phyloP scores from a whole-genome alignment of 179 eudicot genomes.

The Heliamphora pulchella region DNA sequence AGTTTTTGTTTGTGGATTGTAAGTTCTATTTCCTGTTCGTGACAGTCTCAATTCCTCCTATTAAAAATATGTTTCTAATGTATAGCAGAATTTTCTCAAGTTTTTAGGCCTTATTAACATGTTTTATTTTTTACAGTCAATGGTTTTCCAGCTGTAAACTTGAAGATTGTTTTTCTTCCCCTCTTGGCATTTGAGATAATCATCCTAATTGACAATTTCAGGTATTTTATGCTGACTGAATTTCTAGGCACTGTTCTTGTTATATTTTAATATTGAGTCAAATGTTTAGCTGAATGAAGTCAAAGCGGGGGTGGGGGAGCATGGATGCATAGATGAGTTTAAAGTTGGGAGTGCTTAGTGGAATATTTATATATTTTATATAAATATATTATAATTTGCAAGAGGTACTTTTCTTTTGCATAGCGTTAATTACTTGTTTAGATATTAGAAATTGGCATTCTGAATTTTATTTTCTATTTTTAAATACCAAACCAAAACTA shows the following conservation, averaged over 20 bases:
- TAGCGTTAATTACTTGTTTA: too few species aligned
- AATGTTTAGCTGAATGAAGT: not conserved
- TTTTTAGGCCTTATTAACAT: constrained; percentile 12
- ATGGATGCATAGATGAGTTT: too few species aligned
- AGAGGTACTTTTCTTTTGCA: too few species aligned
- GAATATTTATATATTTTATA: too few species aligned
- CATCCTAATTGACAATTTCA: constrained; percentile 79
- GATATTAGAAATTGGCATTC: too few species aligned
- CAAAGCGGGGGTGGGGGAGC: too few species aligned
- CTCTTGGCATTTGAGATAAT: constrained; percentile 62
- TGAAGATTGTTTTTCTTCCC: constrained; percentile 85
- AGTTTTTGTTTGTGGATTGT: not conserved
- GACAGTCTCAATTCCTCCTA: not conserved
- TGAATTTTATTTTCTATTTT: too few species aligned
- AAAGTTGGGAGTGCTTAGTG: too few species aligned
- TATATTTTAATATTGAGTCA: not conserved
- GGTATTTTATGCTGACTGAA: constrained; percentile 36
- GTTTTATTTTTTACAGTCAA: constrained; percentile 40
- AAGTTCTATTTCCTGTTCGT: not conserved
- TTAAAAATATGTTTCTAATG: constrained; percentile 3
- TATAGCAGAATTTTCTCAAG: not conserved
- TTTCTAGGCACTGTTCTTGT: not conserved
- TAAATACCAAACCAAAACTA: too few species aligned
- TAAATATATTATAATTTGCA: too few species aligned
- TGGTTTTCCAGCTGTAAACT: constrained; percentile 46